Conservation (phyloP, 345 rosid genomes). For the Pistacia vera region DNA sequence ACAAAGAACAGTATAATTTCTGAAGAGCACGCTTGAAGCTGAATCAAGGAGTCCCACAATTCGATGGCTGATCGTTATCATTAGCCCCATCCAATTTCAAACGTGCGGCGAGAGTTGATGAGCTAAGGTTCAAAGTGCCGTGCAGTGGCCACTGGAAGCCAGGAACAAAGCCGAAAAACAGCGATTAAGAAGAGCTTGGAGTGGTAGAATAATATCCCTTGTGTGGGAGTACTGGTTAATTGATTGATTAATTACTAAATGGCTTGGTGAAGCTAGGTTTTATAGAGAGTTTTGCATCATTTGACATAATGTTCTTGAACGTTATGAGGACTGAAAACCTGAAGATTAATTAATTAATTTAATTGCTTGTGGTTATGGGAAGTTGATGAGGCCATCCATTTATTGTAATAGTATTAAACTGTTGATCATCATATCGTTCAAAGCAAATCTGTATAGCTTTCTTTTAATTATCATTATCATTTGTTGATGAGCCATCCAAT, state of each 20-base stretch:
- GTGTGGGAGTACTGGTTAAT: background rate
- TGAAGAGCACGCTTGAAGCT: conserved; percentile 53
- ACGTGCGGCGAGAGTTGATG: conserved; percentile 22
- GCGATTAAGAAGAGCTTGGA: background rate
- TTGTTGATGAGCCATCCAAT: no score
- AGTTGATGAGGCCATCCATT: background rate
- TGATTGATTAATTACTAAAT: no score
- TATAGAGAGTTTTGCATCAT: background rate
- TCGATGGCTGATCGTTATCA: conserved; percentile 21
- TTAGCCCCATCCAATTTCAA: conserved; percentile 13
- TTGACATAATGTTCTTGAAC: background rate
- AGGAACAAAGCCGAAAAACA: background rate
- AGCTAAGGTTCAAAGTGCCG: background rate
- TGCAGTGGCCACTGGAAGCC: background rate
- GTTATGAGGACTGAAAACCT: background rate
- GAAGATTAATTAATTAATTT: background rate
- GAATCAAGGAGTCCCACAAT: conserved; percentile 57
- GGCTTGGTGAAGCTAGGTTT: background rate
- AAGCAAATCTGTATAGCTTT: no score
- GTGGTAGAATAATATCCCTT: background rate
- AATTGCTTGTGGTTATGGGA: background rate
- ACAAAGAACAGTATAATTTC: conserved; percentile 55
- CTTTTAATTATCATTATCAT: no score
- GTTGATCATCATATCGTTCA: no score
- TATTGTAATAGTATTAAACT: no score